A percentile compares a stretch with the other conserved stretches of the same genome.
Evolutionary conservation across 148 eudicot species (phyloP).

Genomic region (Amaranthus cruentus): DNA sequence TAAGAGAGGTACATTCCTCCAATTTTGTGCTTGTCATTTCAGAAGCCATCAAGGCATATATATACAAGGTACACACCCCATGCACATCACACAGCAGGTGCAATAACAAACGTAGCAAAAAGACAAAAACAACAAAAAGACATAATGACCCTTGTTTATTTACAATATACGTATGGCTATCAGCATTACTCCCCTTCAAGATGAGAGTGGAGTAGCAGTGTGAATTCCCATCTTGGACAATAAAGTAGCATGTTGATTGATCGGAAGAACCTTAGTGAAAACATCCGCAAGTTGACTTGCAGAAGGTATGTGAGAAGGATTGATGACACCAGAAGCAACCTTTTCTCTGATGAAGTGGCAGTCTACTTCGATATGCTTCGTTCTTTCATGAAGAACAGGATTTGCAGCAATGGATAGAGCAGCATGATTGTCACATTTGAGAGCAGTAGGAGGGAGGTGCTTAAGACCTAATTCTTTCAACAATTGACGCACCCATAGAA

Average conservation of each 20-base stretch:
- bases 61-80: too few species aligned
- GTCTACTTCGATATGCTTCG: background rate
- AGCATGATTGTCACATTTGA: background rate
- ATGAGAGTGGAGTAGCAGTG: background rate
- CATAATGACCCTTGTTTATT: too few species aligned
- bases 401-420: background rate
- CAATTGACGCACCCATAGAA: background rate
- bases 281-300: background rate
- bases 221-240: background rate
- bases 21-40: too few species aligned
- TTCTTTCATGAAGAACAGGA: background rate
- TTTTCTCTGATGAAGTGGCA: background rate
- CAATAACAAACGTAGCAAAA: too few species aligned
- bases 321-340: too few species aligned
- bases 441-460: background rate
- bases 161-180: too few species aligned
- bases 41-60: too few species aligned
- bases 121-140: too few species aligned
- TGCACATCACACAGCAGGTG: too few species aligned
- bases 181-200: conserved; percentile 2
- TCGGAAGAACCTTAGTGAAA: background rate
- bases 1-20: too few species aligned
- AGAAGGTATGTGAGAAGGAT: too few species aligned
- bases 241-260: background rate
- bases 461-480: background rate